Percentiles rank a stretch among this genome's conserved stretches.
Evolutionary conservation across 106 monocot species (phyloP).

Genomic region (Dioscorea alata): DNA sequence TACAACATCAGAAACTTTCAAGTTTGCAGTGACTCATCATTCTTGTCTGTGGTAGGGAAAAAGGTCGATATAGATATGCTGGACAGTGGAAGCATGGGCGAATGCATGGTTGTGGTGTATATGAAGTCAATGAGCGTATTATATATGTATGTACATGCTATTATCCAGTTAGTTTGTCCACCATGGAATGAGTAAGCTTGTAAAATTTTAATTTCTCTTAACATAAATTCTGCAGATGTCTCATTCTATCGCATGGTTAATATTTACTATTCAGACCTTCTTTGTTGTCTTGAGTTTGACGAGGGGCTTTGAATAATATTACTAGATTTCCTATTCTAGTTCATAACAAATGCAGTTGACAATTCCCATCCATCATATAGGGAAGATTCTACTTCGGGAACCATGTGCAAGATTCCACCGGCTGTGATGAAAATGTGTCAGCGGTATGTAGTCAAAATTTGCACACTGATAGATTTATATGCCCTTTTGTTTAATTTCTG

Average conservation of each 20-base stretch:
- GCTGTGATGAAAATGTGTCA: constrained; percentile 66
- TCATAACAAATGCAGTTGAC: background rate
- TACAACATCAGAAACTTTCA: too few species aligned
- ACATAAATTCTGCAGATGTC: too few species aligned
- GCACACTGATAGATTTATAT: too few species aligned
- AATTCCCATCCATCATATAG: constrained; percentile 22
- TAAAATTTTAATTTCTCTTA: too few species aligned
- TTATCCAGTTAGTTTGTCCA: too few species aligned
- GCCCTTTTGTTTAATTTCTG: too few species aligned
- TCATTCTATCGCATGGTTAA: too few species aligned
- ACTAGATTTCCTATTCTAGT: background rate
- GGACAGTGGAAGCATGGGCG: constrained; percentile 90
- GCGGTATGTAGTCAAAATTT: constrained; percentile 27
- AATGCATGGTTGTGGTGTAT: constrained; percentile 88
- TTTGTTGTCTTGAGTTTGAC: background rate
- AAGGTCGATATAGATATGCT: constrained; percentile 75
- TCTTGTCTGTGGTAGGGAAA: constrained; percentile 43
- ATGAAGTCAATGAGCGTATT: constrained; percentile 75
- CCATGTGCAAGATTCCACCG: constrained; percentile 60
- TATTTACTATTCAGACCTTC: too few species aligned
- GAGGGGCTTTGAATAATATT: background rate
- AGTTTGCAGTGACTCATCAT: background rate
- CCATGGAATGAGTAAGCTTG: too few species aligned
- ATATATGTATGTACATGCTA: constrained; percentile 50
- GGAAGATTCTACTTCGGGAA: constrained; percentile 88